phyloP scores from a whole-genome alignment of 768 basidiomycete genomes.

The Termitomyces sp. region DNA sequence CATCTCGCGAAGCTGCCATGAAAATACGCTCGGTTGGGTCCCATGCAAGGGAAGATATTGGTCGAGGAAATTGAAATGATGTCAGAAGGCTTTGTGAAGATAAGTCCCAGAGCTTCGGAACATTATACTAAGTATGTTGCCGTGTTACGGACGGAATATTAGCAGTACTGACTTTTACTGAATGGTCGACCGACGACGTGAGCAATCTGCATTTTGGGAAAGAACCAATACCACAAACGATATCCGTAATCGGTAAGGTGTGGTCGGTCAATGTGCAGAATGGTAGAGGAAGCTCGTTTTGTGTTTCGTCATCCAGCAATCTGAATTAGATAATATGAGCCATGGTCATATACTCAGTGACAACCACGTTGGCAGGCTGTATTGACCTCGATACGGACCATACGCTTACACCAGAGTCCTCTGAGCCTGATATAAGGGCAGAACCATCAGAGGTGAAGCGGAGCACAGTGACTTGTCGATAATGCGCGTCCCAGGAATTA shows the following conservation, averaged over 20 bases:
- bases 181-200: slow-evolving; percentile 83
- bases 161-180: slow-evolving; percentile 66
- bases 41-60: slow-evolving; percentile 66
- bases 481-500: slow-evolving; percentile 93
- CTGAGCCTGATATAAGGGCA: slow-evolving; percentile 79
- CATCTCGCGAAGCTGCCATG: slow-evolving; percentile 76
- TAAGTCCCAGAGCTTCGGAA: slow-evolving; percentile 71
- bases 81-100: slow-evolving; percentile 70
- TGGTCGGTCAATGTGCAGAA: slow-evolving; percentile 86
- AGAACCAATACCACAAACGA: slow-evolving; percentile 71
- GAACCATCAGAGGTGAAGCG: slow-evolving; percentile 81
- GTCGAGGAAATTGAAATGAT: slow-evolving; percentile 82
- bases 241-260: slow-evolving; percentile 82
- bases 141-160: neutral
- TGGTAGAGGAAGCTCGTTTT: slow-evolving; percentile 70
- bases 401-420: slow-evolving; percentile 85
- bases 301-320: slow-evolving; percentile 69
- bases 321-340: slow-evolving; percentile 30
- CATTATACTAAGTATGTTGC: slow-evolving; percentile 4
- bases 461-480: slow-evolving; percentile 79
- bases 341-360: neutral
- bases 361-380: slow-evolving; percentile 12
- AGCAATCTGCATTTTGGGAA: slow-evolving; percentile 76
- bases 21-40: slow-evolving; percentile 86
- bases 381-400: slow-evolving; percentile 86